Conservation (phyloP, 371 early-diverging fungal genomes). For the Zopfochytrium polystomum region DNA sequence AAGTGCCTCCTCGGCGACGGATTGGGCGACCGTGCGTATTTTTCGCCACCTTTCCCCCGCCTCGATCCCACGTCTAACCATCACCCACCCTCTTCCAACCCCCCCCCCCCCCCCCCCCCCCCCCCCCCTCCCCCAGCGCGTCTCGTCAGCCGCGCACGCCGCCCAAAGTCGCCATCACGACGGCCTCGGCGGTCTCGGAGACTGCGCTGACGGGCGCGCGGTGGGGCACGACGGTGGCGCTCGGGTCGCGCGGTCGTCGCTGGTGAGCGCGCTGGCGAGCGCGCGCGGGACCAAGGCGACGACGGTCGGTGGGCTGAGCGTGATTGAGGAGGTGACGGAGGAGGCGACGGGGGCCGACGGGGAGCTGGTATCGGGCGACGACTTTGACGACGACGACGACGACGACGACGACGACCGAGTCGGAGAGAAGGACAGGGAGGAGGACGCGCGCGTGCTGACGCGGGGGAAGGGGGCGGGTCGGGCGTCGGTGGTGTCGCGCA, state of each 20-base stretch:
- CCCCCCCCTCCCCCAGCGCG: too few species aligned
- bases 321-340: background rate
- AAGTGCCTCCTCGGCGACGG: conserved; percentile 9
- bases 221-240: conserved; percentile 16
- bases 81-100: too few species aligned
- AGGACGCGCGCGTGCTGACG: background rate
- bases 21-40: background rate
- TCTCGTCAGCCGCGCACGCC: too few species aligned
- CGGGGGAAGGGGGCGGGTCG: background rate
- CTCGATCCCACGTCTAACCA: background rate
- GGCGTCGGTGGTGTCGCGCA: background rate
- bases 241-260: conserved; percentile 20
- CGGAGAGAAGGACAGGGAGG: background rate
- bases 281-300: conserved; percentile 4
- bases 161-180: too few species aligned
- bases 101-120: too few species aligned
- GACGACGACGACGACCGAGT: background rate
- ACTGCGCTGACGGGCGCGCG: conserved; percentile 13
- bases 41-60: background rate
- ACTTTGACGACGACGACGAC: background rate
- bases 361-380: conserved; percentile 1
- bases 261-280: conserved; percentile 23
- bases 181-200: conserved; percentile 22
- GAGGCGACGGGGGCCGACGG: conserved; percentile 5
- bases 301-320: background rate